Percentiles rank a stretch among this genome's conserved stretches.
Evolutionary conservation across 345 rosid genomes (phyloP).

Genomic region (Salix purpurea): DNA sequence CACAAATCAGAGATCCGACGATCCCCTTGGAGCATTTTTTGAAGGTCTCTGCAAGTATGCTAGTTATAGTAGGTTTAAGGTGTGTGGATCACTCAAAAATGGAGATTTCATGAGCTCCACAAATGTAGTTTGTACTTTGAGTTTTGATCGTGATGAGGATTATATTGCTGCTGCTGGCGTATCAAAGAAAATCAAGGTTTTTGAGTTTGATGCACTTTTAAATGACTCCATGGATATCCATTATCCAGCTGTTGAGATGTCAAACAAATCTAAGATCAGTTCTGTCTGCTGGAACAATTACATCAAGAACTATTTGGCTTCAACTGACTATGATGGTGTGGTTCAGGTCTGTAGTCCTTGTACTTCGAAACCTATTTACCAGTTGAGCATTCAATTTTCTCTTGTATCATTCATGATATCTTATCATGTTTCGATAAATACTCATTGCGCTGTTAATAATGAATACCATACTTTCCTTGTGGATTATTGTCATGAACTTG

Average conservation of each 20-base stretch:
- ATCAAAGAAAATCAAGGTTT: constrained; percentile 87
- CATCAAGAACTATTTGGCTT: constrained; percentile 85
- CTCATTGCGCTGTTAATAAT: neutral
- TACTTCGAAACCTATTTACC: neutral
- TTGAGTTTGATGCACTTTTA: constrained; percentile 65
- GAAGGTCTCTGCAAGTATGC: constrained; percentile 90
- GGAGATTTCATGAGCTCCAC: constrained; percentile 66
- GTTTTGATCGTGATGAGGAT: constrained; percentile 80
- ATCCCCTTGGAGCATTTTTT: constrained; percentile 67
- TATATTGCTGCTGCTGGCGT: constrained; percentile 93
- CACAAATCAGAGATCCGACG: constrained; percentile 22
- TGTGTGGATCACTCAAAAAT: constrained; percentile 60
- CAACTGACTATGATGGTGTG: constrained; percentile 84
- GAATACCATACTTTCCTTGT: neutral
- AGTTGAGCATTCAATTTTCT: neutral
- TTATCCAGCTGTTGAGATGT: constrained; percentile 80
- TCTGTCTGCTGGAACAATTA: constrained; percentile 85
- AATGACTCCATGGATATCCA: constrained; percentile 78
- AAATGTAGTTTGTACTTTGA: constrained; percentile 82
- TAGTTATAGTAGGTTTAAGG: constrained; percentile 64
- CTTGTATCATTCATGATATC: neutral
- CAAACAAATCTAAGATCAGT: constrained; percentile 80
- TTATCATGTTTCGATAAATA: neutral
- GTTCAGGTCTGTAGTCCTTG: constrained; percentile 61
- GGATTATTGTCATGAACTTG: neutral